Evolutionary conservation across 2,329 filamentous ascomycete genomes (phyloP), one percentile per base, ranked within the genome.

Genomic region (Ascochyta rabiei): DNA sequence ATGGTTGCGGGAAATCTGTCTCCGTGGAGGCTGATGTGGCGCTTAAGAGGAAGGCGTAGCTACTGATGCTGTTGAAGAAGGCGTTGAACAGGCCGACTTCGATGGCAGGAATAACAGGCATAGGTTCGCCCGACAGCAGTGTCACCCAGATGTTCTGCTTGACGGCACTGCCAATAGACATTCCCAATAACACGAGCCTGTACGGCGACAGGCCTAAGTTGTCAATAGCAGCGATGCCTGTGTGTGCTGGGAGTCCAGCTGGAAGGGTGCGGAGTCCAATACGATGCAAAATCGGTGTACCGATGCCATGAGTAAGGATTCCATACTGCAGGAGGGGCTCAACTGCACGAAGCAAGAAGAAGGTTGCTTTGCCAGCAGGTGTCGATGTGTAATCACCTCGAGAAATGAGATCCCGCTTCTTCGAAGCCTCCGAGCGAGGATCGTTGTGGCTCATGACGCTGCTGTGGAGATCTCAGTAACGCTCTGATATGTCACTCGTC

Each of bases 71-170:
- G 74, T 87, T 87, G 66, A 81, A 67, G 9, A 82, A 31, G 0
- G 79, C 78, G 69, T 88, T 88, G 76, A 82, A 84, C 2, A 69
- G 45, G 13, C 75, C 73, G 13, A 88, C 76, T 2, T 70, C 53
- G 0, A 79, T 37, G 0, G 83, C 83, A 2, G 72, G 68, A 0
- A 40, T 19, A 0, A 79, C 72, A 0, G 75, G 74, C 71, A 87
- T 81, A 12, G 80, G 76, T 60, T 86, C 83, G 41, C 79, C 72
- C 16, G 77, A 79, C 2, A 84, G 68, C 23, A 61, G 62, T 1
- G 76, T 64, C 13, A 81, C 72, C 81, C 82, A 84, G 70, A 81
- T 81, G 62, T 82, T 80, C 55, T 87, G 84, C 74, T 87, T 87
- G 24, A 81, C 53, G 21, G 78, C 75, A 34, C 76, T 78, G 48